Evolutionary conservation across 2,329 filamentous ascomycete genomes (phyloP).

Genomic region (Alternaria dauci): DNA sequence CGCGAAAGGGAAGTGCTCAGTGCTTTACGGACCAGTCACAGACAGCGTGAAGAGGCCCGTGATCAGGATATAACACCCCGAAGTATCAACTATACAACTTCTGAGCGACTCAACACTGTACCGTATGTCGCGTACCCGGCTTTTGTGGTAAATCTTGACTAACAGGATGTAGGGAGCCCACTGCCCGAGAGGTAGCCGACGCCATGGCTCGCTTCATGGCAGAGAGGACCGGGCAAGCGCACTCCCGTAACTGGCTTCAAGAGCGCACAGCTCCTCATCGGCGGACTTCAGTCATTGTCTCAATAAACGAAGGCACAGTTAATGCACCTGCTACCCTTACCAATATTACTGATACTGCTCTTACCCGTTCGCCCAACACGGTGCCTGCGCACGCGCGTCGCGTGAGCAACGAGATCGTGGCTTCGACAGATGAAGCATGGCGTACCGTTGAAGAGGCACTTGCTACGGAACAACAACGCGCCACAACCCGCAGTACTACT

Average conservation of each 20-base stretch:
- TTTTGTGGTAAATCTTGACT: slow-evolving; percentile 17
- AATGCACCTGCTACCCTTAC: slow-evolving; percentile 28
- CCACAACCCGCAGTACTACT: slow-evolving; percentile 24
- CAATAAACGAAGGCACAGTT: slow-evolving; percentile 39
- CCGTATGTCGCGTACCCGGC: slow-evolving; percentile 28
- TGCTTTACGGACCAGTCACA: slow-evolving; percentile 52
- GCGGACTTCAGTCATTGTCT: slow-evolving; percentile 53
- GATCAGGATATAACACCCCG: slow-evolving; percentile 48
- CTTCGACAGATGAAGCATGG: slow-evolving; percentile 55
- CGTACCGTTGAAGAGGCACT: slow-evolving; percentile 59
- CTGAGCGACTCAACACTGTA: slow-evolving; percentile 30
- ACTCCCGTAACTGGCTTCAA: slow-evolving; percentile 29
- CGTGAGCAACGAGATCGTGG: slow-evolving; percentile 40
- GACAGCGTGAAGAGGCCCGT: slow-evolving; percentile 54
- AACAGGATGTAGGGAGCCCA: slow-evolving; percentile 19
- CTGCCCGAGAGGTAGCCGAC: slow-evolving; percentile 31
- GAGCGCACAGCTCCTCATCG: slow-evolving; percentile 47
- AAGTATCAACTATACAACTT: slow-evolving; percentile 55
- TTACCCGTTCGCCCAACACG: slow-evolving; percentile 43
- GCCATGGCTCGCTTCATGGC: slow-evolving; percentile 35
- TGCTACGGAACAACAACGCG: slow-evolving; percentile 47
- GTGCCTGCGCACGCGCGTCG: slow-evolving; percentile 45
- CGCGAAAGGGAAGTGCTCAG: slow-evolving; percentile 58
- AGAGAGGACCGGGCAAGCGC: slow-evolving; percentile 22
- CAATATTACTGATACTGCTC: slow-evolving; percentile 42